A percentile compares a stretch with the other conserved stretches of the same genome.
Evolutionary conservation across 768 basidiomycete species (phyloP).

Genomic region (Pluteus cervinus): DNA sequence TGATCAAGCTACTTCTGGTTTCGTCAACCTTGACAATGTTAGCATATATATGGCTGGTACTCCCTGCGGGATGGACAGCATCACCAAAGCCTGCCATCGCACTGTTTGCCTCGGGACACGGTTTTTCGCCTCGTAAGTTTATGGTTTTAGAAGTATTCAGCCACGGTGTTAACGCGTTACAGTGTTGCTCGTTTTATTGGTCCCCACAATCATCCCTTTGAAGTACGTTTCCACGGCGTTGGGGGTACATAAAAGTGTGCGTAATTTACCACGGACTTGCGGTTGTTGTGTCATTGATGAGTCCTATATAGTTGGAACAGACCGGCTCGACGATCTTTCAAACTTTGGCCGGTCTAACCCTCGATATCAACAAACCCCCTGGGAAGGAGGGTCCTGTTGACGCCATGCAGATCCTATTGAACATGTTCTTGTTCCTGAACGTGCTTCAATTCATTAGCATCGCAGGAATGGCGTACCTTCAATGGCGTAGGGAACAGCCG

Average conservation of each 20-base stretch:
- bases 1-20: conserved; percentile 49
- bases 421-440: conserved; percentile 52
- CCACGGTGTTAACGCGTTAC: conserved; percentile 4
- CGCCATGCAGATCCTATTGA: conserved; percentile 50
- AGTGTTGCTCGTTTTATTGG: conserved; percentile 73
- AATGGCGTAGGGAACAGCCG: conserved; percentile 37
- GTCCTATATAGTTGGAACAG: conserved; percentile 56
- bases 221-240: conserved; percentile 77
- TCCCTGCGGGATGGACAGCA: conserved; percentile 51
- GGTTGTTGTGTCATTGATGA: neutral
- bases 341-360: conserved; percentile 61
- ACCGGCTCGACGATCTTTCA: conserved; percentile 69
- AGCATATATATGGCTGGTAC: conserved; percentile 61
- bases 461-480: conserved; percentile 41
- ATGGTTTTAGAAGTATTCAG: neutral
- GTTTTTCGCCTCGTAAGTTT: conserved; percentile 62
- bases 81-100: conserved; percentile 57
- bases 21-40: conserved; percentile 55
- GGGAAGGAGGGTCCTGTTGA: conserved; percentile 15
- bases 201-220: conserved; percentile 61
- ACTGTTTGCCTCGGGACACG: conserved; percentile 61
- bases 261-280: conserved; percentile 15
- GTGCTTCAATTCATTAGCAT: conserved; percentile 49
- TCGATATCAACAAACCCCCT: conserved; percentile 45
- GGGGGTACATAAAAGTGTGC: conserved; percentile 73